phyloP scores from a whole-genome alignment of 1,284 basidiomycete species.

The Boletus smithii region DNA sequence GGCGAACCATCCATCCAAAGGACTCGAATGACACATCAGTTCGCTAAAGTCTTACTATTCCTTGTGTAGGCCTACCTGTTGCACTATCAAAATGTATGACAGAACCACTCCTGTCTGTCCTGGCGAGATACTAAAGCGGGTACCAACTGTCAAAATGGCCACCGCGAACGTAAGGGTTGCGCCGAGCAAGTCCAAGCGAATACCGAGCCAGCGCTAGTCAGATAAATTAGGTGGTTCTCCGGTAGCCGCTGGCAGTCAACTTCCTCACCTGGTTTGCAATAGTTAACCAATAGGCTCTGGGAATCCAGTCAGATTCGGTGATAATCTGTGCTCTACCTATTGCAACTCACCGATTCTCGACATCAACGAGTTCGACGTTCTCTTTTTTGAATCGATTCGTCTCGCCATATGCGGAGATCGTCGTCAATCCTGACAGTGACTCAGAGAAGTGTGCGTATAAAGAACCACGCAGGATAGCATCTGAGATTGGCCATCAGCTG shows the following conservation, averaged over 20 bases:
- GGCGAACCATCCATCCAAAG: conserved; percentile 83
- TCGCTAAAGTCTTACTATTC: neutral
- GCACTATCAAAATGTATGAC: conserved; percentile 74
- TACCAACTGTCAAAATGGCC: conserved; percentile 74
- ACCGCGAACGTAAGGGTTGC: conserved; percentile 75
- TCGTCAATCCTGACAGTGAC: conserved; percentile 80
- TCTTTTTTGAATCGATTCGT: conserved; percentile 67
- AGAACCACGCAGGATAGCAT: conserved; percentile 58
- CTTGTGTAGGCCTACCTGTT: conserved; percentile 43
- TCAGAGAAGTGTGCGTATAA: conserved; percentile 90
- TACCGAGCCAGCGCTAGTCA: conserved; percentile 79
- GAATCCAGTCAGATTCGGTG: conserved; percentile 1
- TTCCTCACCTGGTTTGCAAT: conserved; percentile 65
- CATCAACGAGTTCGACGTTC: conserved; percentile 76
- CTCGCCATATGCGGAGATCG: conserved; percentile 84
- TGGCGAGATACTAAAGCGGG: conserved; percentile 72
- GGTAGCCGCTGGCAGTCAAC: neutral
- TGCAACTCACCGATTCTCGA: conserved; percentile 69
- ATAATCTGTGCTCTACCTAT: neutral
- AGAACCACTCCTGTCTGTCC: conserved; percentile 73
- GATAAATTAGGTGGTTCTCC: conserved; percentile 2
- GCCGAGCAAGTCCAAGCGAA: conserved; percentile 85
- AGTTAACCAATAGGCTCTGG: conserved; percentile 82
- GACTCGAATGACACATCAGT: conserved; percentile 35
- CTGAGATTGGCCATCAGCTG: conserved; percentile 28